Evolutionary conservation across 2,329 filamentous ascomycete genomes (phyloP), one percentile per base, ranked within the genome.

Genomic region (Sarocladium oryzae): DNA sequence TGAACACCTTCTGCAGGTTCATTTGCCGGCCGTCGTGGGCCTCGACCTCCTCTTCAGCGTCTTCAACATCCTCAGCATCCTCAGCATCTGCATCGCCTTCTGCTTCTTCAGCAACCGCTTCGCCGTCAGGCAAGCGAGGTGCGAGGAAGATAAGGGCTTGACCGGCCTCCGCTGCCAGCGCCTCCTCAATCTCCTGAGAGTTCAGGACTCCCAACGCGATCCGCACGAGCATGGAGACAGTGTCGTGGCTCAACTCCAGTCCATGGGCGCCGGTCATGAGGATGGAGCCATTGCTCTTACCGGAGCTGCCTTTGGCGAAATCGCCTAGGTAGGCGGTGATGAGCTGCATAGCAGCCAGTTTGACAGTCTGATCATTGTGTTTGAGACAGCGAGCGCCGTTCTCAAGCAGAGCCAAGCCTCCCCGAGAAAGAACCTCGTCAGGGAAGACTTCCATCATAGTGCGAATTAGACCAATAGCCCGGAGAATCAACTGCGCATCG

Each of bases 121-220:
- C 56, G 21, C 64, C 61, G 10, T 62, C 59, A 16, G 71, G 68
- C 13, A 82, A 67, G 53, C 75, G 75, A 20, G 72, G 81, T 37
- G 84, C 88, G 0, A 99, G 74, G 73, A 95, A 95, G 33, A 92
- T 77, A 32, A 96, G 73, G 56, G 96, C 89, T 57, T 89, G 86
- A 3, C 88, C 82, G 11, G 84, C 84, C 63, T 95, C 89, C 37
- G 81, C 76, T 1, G 88, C 88, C n/a, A 97, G 73, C 9, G 82
- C 77, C 60, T 93, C 85, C 15, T 85, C 83, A 7, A 92, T 69
- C 21, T 82, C 79, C 50, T 49, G 78, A 0, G 79, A 80, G 45
- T 81, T 81, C 40, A 96, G 63, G 16, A 79, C 74, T 43, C 70
- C 66, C 7, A 79, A 67, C 0, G 68, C 67, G 11, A 77, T 66